Base-by-base conservation (phyloP, 176 grass and related monocot genomes). In the Bolboschoenus planiculmis region DNA sequence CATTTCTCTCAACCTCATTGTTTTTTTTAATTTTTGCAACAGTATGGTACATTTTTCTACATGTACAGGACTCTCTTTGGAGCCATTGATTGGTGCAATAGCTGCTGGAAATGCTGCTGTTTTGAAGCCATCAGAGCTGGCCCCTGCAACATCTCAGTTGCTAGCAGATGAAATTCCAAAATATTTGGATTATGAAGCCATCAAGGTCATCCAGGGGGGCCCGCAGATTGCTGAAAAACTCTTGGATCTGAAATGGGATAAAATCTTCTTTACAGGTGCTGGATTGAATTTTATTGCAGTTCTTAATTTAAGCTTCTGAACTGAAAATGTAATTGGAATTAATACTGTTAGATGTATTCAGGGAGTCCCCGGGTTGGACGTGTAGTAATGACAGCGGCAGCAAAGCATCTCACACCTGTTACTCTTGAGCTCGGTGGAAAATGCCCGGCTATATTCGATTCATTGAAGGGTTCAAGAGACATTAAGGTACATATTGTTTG, bases 371-470 rank as follows among this genome's bases (percentile, higher is more conserved):
- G 78, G 8, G 78, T 99, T 24, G 96, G 82, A 63, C 91, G 89
- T 47, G n/a, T 79, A 35, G 89, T 99, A 64, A 95, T 99, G 96
- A 54, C 91, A 0, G 92, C 96, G 62, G 96, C 96, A 42, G 73
- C 89, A 2, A 91, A 88, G 91, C 92, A 99, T 86, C 82, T 99
- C 56, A 99, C 92, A 44, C 96, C 96, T 29, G 92, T 99, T 29
- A 90, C 87, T 87, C 78, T 99, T 14, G 96, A 99, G 85, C 84
- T 99, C 2, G 96, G 96, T 62, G 96, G 89, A 24, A 99, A 99
- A 80, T 95, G 92, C 89, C 96, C 96, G 0, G 94, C 92, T 83
- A 99, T 99, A 83, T 83, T 99, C 36, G 96, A 99, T 81, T 84
- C 93, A 26, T 5, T 93, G 4, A 33, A 11, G 30, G 51, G 77